A percentile compares a stretch with the other conserved stretches of the same genome.
Conservation (phyloP, 2,329 filamentous ascomycete genomes). For the Sphaerulina musiva region DNA sequence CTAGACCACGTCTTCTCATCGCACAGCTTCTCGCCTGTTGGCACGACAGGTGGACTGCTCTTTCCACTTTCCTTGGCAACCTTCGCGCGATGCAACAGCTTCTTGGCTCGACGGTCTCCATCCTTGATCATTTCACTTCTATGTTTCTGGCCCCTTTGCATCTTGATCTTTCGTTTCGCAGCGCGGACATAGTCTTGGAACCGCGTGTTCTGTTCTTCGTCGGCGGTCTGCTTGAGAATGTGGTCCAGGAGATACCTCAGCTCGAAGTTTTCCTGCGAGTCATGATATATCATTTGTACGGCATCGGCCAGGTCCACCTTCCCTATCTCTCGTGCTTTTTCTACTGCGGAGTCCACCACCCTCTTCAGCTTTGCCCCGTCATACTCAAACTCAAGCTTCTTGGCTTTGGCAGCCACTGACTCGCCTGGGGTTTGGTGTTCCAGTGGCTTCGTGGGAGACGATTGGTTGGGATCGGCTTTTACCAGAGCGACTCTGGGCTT, state of each 20-base stretch:
- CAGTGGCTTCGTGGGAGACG: not conserved
- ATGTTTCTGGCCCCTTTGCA: conserved; percentile 12
- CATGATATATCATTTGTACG: conserved; percentile 36
- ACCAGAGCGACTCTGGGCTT: not conserved
- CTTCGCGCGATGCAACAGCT: not conserved
- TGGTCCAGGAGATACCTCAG: conserved; percentile 38
- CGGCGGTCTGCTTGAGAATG: conserved; percentile 37
- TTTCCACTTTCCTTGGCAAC: not conserved
- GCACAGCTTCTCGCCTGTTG: not conserved
- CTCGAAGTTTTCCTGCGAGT: conserved; percentile 33
- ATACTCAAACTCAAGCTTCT: conserved; percentile 8
- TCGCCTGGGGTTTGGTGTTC: not conserved
- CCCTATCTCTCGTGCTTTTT: conserved; percentile 33
- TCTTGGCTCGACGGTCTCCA: conserved; percentile 1
- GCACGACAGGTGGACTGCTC: not conserved
- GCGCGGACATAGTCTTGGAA: conserved; percentile 38
- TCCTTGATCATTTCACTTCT: not conserved
- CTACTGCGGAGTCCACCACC: conserved; percentile 37
- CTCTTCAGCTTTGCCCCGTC: conserved; percentile 14
- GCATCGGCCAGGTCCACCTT: conserved; percentile 33
- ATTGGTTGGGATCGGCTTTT: not conserved
- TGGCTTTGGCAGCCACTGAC: not conserved
- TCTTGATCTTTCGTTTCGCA: conserved; percentile 35
- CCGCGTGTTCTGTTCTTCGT: conserved; percentile 32
- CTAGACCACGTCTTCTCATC: not conserved